Conservation (phyloP, 2,329 filamentous ascomycete genomes). For the Pseudogymnoascus sp. region DNA sequence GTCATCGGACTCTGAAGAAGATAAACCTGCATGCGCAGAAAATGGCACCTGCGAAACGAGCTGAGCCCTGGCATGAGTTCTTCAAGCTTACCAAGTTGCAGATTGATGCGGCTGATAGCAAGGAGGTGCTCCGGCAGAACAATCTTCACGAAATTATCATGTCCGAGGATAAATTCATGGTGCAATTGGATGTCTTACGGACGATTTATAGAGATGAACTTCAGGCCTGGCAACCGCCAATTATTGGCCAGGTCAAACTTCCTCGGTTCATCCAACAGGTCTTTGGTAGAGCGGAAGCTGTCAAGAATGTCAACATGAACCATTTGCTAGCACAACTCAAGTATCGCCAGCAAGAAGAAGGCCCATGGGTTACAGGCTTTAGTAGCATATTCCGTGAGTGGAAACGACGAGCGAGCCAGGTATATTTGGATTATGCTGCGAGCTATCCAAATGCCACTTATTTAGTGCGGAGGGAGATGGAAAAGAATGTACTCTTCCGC, state of each 20-base stretch:
- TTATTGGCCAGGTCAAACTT: constrained; percentile 71
- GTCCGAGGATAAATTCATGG: constrained; percentile 85
- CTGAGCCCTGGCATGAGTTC: constrained; percentile 80
- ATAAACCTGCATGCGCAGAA: constrained; percentile 74
- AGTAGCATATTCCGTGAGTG: constrained; percentile 97
- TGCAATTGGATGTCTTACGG: constrained; percentile 77
- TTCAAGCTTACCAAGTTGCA: constrained; percentile 77
- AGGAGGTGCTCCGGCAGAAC: constrained; percentile 89
- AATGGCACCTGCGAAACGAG: constrained; percentile 58
- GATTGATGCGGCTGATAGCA: constrained; percentile 63
- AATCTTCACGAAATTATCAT: constrained; percentile 92
- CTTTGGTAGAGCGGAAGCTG: constrained; percentile 83
- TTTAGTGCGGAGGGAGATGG: constrained; percentile 74
- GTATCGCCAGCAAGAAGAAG: constrained; percentile 93
- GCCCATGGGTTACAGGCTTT: constrained; percentile 87
- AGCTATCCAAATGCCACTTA: constrained; percentile 79
- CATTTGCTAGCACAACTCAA: constrained; percentile 88
- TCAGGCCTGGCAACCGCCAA: constrained; percentile 62
- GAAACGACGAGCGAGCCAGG: constrained; percentile 85
- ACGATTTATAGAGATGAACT: constrained; percentile 81
- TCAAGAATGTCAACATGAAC: constrained; percentile 88
- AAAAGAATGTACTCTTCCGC: constrained; percentile 78
- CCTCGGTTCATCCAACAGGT: constrained; percentile 76
- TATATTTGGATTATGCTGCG: constrained; percentile 88
- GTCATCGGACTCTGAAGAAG: constrained; percentile 89